Conservation (phyloP, 169 alveolate genomes). For the Plasmodium relictum region DNA sequence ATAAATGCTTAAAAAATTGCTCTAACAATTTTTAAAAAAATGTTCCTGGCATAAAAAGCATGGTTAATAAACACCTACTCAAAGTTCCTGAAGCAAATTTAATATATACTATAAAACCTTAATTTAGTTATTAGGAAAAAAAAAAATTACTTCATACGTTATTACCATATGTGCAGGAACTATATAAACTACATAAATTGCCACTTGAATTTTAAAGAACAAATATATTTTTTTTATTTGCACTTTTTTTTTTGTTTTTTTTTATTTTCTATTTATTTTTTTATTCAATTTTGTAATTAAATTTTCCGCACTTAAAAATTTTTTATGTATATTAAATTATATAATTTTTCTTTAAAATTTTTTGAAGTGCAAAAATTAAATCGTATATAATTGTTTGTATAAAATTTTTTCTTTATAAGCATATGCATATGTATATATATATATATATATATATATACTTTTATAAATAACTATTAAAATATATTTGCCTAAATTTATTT, state of each 20-base stretch:
- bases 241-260: no score
- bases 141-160: conserved; percentile 54
- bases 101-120: conserved; percentile 13
- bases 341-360: no score
- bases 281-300: conserved; percentile 8
- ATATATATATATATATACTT: no score
- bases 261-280: no score
- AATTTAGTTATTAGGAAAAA: conserved; percentile 37
- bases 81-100: conserved; percentile 43
- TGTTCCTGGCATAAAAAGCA: conserved; percentile 20
- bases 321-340: no score
- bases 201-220: conserved; percentile 24
- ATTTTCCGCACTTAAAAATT: conserved; percentile 6
- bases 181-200: conserved; percentile 18
- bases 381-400: no score
- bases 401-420: no score
- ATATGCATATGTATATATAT: no score
- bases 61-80: conserved; percentile 31
- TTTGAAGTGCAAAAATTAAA: no score
- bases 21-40: conserved; percentile 38
- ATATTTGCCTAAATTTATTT: no score
- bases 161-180: conserved; percentile 30
- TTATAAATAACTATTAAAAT: no score
- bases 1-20: conserved; percentile 49
- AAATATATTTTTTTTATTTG: neutral